phyloP scores from a whole-genome alignment of 805 yeast species.

The Wickerhamomyces mucosus region DNA sequence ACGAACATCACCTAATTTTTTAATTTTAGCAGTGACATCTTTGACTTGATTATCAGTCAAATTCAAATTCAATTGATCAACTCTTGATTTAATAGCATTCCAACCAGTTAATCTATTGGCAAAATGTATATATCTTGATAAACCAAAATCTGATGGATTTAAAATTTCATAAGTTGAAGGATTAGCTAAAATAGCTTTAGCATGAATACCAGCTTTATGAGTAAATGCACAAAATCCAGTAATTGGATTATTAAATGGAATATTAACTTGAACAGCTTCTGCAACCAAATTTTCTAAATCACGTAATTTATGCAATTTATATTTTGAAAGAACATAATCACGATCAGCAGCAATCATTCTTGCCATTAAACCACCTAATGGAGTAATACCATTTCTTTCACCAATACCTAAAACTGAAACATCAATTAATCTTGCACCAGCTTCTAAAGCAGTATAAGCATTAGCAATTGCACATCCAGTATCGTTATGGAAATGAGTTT shows the following conservation, averaged over 20 bases:
- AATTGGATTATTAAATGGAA: conserved; percentile 97
- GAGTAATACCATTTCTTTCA: conserved; percentile 97
- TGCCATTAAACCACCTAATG: conserved; percentile 97
- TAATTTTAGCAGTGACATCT: conserved; percentile 90
- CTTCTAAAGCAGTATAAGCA: conserved; percentile 97
- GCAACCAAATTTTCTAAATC: conserved; percentile 95
- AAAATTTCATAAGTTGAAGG: conserved; percentile 98
- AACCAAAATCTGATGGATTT: conserved; percentile 91
- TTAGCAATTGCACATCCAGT: conserved; percentile 99
- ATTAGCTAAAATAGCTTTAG: conserved; percentile 96
- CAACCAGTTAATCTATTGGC: conserved; percentile 98
- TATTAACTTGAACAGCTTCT: conserved; percentile 92
- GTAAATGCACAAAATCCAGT: conserved; percentile 99
- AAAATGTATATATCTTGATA: conserved; percentile 92
- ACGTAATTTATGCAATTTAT: conserved; percentile 91
- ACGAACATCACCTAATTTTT: conserved; percentile 90
- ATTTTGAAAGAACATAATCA: conserved; percentile 88
- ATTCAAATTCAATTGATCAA: conserved; percentile 87
- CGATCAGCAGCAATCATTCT: conserved; percentile 98
- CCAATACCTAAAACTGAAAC: conserved; percentile 96
- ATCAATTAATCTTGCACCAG: conserved; percentile 92
- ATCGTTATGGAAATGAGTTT: conserved; percentile 98
- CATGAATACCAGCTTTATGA: conserved; percentile 99
- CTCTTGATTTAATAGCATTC: conserved; percentile 98
- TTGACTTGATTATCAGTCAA: conserved; percentile 89